Base-by-base conservation (phyloP, 2,329 filamentous ascomycete species). In the Huntiella omanensis region DNA sequence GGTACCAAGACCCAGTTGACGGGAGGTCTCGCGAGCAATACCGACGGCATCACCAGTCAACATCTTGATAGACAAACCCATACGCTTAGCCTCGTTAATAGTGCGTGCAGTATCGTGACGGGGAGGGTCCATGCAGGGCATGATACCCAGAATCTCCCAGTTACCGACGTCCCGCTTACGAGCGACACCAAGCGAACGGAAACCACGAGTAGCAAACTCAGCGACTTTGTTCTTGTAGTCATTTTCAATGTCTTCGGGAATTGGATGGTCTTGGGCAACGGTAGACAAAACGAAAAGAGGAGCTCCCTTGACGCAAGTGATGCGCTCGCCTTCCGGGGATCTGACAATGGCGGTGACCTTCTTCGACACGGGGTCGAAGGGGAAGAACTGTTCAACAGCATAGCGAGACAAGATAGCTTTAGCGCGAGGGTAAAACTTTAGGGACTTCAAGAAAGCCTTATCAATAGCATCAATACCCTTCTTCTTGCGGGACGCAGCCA, bases 401-500 rank as follows among this genome's bases (percentile, higher is more conserved):
- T 88, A 92, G 67, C 84, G 83, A 65, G 75, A 75, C 46, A 93
- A 74, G 46, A 82, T 78, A 51, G 67, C 63, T 72, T 91, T 92
- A 64, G 83, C 84, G 52, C 75, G 75, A 52, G 85, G 85, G 62
- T 92, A 93, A 67, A 70, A 79, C 59, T 75, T 75, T 52, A 93
- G 76, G 15, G 81, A 74, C 69, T 91, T 92, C 55, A 93, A 71
- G 71, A 93, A 93, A 59, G 84, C 85, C 71, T 88, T 91, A 73
- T 93, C 86, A 55, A 93, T 93, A 54, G 86, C 83, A 60, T 93
- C 85, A 53, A 93, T 87, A 69, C 84, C 85, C 71, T 92, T 92
- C 74, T 87, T 88, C 75, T 91, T 93, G 68, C 84, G 82, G 54
- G 81, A 88, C 52, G 85, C 84, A 57, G 85, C 85, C 58, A 93